These are phyloP conservation scores for Phaseolus coccineus DNA, from an alignment of 331 rosid genomes.

Conservation along the genomic window DNA sequence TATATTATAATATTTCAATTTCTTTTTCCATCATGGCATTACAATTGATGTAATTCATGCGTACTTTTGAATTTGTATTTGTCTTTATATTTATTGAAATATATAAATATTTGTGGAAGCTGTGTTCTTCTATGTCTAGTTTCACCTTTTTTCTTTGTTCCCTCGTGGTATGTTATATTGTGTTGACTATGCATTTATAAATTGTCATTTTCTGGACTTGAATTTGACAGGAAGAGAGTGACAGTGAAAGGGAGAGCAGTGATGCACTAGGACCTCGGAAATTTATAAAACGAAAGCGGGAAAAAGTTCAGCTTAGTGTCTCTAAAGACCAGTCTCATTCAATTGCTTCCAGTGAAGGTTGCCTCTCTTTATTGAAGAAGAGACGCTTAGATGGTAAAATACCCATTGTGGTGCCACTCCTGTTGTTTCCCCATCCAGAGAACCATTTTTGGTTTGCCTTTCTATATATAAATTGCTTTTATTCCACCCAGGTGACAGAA, in stretches of 20 bases:
- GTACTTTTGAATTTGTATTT: slow-evolving; percentile 29
- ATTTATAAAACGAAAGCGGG: slow-evolving; percentile 65
- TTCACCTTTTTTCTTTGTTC: not conserved
- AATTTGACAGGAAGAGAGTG: slow-evolving; percentile 73
- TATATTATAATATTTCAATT: not conserved
- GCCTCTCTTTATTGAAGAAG: slow-evolving; percentile 72
- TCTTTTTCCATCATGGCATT: slow-evolving; percentile 25
- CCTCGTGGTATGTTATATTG: slow-evolving; percentile 12
- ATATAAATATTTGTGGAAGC: slow-evolving; percentile 24
- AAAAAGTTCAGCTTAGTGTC: slow-evolving; percentile 55
- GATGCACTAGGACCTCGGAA: slow-evolving; percentile 65
- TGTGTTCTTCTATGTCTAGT: slow-evolving; percentile 20
- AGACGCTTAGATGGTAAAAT: slow-evolving; percentile 69
- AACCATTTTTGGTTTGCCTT: slow-evolving; percentile 2
- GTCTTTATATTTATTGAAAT: slow-evolving; percentile 28
- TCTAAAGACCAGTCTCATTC: slow-evolving; percentile 66
- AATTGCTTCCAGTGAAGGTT: slow-evolving; percentile 66
- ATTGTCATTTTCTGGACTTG: slow-evolving; percentile 42
- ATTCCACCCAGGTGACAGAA: not conserved
- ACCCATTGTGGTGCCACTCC: slow-evolving; percentile 4
- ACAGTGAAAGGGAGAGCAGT: slow-evolving; percentile 80
- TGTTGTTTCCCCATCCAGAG: slow-evolving; percentile 10
- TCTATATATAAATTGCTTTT: not conserved
- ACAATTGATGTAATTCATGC: slow-evolving; percentile 20
- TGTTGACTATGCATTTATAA: slow-evolving; percentile 36